Percentiles rank a stretch among this genome's conserved stretches.
These are phyloP conservation scores for Diaporthe citriasiana DNA, from an alignment of 2,329 filamentous ascomycete genomes.

Conservation along the genomic window DNA sequence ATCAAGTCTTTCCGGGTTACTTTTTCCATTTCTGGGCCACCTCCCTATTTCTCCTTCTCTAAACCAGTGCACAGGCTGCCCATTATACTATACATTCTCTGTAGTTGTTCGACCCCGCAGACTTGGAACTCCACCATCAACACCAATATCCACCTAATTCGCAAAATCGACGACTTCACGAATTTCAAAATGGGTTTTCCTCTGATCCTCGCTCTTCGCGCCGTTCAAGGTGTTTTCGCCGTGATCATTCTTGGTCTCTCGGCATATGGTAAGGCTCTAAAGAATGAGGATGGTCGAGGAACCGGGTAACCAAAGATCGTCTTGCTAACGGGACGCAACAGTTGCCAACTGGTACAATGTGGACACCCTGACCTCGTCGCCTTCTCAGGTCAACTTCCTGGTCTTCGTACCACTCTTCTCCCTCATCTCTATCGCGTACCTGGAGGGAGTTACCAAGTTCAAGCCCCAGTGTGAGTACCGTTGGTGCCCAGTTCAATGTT, in stretches of 20 bases:
- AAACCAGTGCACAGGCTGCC: constrained; percentile 48
- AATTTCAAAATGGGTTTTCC: constrained; percentile 56
- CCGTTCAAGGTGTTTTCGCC: constrained; percentile 61
- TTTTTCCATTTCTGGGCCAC: constrained; percentile 41
- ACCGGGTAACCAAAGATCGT: neutral
- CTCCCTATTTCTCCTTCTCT: constrained; percentile 44
- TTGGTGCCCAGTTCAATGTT: neutral
- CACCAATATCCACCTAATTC: constrained; percentile 38
- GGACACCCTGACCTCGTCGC: constrained; percentile 67
- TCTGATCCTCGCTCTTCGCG: constrained; percentile 59
- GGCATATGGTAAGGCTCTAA: constrained; percentile 62
- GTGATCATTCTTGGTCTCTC: constrained; percentile 63
- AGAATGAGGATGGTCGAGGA: neutral
- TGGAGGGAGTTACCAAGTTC: constrained; percentile 65
- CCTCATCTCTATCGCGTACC: constrained; percentile 67
- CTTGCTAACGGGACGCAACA: constrained; percentile 50
- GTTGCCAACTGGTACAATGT: constrained; percentile 73
- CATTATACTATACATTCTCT: constrained; percentile 43
- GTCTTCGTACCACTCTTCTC: constrained; percentile 68
- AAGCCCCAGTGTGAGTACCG: constrained; percentile 55
- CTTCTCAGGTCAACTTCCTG: constrained; percentile 70
- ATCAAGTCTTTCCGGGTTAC: constrained; percentile 37
- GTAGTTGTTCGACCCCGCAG: constrained; percentile 43
- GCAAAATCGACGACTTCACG: constrained; percentile 34
- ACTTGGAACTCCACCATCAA: constrained; percentile 42